Evolutionary conservation across 495 filamentous ascomycete genomes (phyloP).

Genomic region (Daldinia bambusicola): DNA sequence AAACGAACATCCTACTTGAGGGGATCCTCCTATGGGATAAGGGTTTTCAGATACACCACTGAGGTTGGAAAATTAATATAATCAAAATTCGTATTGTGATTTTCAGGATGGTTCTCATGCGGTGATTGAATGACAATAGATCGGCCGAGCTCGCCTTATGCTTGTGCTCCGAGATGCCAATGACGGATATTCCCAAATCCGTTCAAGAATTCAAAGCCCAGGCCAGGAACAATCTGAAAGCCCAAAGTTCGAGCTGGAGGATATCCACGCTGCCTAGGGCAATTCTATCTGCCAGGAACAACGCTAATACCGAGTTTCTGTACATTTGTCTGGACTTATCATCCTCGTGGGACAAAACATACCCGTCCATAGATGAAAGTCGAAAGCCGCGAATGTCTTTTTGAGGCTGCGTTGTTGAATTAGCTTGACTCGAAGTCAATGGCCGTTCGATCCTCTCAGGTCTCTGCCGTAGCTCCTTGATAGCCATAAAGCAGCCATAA

Average conservation of each 20-base stretch:
- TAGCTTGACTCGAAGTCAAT: constrained; percentile 43
- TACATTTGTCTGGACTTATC: constrained; percentile 39
- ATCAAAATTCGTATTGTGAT: background rate
- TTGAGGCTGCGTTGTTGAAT: constrained; percentile 14
- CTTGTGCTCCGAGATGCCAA: background rate
- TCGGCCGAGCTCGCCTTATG: background rate
- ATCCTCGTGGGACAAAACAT: constrained; percentile 50
- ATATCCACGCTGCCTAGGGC: constrained; percentile 46
- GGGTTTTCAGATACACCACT: background rate
- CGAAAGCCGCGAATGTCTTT: constrained; percentile 52
- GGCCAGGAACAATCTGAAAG: constrained; percentile 43
- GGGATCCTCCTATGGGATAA: background rate
- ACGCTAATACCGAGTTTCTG: constrained; percentile 45
- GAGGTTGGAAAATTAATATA: background rate
- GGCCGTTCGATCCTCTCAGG: constrained; percentile 51
- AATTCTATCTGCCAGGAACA: constrained; percentile 53
- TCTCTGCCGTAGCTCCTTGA: constrained; percentile 52
- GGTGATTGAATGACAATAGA: background rate
- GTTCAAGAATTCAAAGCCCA: constrained; percentile 40
- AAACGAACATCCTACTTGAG: background rate
- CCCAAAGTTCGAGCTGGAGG: constrained; percentile 41
- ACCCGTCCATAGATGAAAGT: constrained; percentile 57
- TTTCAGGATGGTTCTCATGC: background rate
- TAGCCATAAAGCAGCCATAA: constrained; percentile 50
- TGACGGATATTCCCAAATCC: background rate